A percentile compares a stretch with the other conserved stretches of the same genome.
Conservation (phyloP, 345 rosid genomes). For the Boechera stricta region DNA sequence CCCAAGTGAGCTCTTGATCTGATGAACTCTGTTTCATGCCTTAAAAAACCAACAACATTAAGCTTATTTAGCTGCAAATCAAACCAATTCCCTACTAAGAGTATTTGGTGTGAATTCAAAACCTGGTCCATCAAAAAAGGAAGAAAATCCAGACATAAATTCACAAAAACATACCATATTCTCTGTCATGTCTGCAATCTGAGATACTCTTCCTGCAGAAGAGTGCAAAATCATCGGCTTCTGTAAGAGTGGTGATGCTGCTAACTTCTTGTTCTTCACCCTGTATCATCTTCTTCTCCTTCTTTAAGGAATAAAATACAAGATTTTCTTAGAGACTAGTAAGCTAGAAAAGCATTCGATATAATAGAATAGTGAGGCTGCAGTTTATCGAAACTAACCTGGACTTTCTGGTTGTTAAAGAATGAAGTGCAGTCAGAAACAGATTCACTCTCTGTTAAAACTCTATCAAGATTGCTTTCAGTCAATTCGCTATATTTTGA, state of each 20-base stretch:
- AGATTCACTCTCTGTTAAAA: conserved; percentile 43
- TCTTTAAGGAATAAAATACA: conserved; percentile 12
- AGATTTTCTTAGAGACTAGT: conserved; percentile 14
- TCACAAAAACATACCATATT: conserved; percentile 29
- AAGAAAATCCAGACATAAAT: not conserved
- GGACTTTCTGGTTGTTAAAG: conserved; percentile 52
- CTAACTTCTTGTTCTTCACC: conserved; percentile 55
- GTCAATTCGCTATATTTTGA: conserved; percentile 35
- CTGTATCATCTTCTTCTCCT: conserved; percentile 16
- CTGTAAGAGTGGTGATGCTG: conserved; percentile 54
- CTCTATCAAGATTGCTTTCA: conserved; percentile 47
- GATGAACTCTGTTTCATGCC: conserved; percentile 44
- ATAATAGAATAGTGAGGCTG: conserved; percentile 5
- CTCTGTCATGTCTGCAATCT: conserved; percentile 39
- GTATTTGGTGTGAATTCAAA: conserved; percentile 21
- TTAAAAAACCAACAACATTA: conserved; percentile 27
- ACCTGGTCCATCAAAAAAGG: not conserved
- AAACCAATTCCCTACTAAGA: not conserved
- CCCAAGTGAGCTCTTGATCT: conserved; percentile 59
- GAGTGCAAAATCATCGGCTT: conserved; percentile 44
- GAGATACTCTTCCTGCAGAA: conserved; percentile 48
- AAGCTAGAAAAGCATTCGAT: not conserved
- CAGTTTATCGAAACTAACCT: conserved; percentile 55
- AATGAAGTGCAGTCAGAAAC: conserved; percentile 52
- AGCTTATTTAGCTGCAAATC: conserved; percentile 5